Conservation (phyloP, 441 rosid genomes). For the Gossypium lobatum region DNA sequence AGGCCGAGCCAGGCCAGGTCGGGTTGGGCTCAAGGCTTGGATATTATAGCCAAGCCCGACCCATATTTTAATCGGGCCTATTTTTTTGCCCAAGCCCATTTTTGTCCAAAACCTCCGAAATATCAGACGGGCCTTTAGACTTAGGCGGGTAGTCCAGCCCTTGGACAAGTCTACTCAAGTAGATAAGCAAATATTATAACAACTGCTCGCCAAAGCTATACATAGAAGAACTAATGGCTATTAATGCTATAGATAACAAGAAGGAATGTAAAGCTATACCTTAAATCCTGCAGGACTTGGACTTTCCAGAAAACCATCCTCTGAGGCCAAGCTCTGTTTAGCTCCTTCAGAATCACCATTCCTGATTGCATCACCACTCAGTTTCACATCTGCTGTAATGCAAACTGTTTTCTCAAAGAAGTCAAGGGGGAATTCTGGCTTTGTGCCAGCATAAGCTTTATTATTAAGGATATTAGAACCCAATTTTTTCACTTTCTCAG, state of each 20-base stretch:
- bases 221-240: not conserved
- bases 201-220: not conserved
- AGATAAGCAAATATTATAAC: constrained; percentile 1
- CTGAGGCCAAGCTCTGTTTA: constrained; percentile 86
- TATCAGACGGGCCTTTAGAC: not conserved
- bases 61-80: not conserved
- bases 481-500: constrained; percentile 86
- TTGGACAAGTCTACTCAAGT: not conserved
- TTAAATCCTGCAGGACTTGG: constrained; percentile 88
- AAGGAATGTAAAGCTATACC: constrained; percentile 40
- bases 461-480: constrained; percentile 85
- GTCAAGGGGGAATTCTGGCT: constrained; percentile 97
- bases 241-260: constrained; percentile 8
- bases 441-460: constrained; percentile 78
- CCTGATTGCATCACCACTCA: constrained; percentile 92
- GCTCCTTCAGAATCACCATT: constrained; percentile 96
- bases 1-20: not conserved
- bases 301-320: constrained; percentile 97
- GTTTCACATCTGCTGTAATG: constrained; percentile 93
- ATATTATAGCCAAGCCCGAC: not conserved
- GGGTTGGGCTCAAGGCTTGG: not conserved
- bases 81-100: not conserved
- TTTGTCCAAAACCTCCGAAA: not conserved
- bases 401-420: constrained; percentile 97
- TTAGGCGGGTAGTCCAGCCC: not conserved